These are phyloP conservation scores for Hortaea werneckii DNA, from an alignment of 2,329 filamentous ascomycete species.

Conservation along the genomic window DNA sequence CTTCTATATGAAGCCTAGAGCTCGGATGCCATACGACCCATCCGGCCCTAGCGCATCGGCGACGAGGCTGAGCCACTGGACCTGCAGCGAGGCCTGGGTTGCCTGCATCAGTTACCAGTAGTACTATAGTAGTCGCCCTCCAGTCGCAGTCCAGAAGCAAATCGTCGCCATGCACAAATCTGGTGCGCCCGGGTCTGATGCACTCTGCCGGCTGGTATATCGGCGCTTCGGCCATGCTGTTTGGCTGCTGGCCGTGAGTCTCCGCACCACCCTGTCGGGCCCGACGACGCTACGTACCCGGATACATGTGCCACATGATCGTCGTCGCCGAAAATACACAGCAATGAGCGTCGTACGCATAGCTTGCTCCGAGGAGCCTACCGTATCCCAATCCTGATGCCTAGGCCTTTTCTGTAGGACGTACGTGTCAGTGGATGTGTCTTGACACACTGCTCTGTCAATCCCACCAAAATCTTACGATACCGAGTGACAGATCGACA, in stretches of 20 bases:
- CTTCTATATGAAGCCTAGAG: neutral
- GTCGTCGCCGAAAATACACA: conserved; percentile 1
- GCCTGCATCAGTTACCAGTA: neutral
- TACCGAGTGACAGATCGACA: too few relatives aligned
- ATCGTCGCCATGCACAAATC: neutral
- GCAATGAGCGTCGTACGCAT: neutral
- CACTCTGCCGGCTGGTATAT: neutral
- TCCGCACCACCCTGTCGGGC: neutral
- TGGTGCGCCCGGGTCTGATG: neutral
- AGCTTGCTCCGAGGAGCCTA: too few relatives aligned
- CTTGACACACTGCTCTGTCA: too few relatives aligned
- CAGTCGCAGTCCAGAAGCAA: neutral
- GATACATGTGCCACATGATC: neutral
- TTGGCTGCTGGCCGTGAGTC: neutral
- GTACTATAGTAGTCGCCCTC: too few relatives aligned
- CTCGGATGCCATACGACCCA: neutral
- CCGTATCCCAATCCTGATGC: too few relatives aligned
- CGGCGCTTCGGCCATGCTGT: neutral
- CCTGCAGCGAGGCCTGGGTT: neutral
- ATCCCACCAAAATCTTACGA: too few relatives aligned
- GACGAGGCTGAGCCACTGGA: neutral
- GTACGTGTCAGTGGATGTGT: too few relatives aligned
- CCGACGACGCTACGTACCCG: neutral
- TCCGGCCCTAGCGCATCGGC: neutral
- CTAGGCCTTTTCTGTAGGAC: too few relatives aligned